phyloP scores from a whole-genome alignment of 2,329 filamentous ascomycete species.

The Lecanoromycetidae sp. region DNA sequence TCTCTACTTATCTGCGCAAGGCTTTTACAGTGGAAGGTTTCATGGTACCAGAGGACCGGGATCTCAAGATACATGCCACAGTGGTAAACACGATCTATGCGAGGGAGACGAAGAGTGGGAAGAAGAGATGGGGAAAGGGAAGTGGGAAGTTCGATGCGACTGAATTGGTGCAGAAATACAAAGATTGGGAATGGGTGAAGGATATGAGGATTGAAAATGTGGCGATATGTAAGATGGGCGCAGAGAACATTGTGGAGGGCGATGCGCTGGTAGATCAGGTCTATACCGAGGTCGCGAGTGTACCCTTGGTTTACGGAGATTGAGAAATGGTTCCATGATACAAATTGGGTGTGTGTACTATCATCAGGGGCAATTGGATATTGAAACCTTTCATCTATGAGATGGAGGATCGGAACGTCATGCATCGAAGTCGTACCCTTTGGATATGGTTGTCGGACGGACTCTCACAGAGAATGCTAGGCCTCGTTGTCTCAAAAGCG shows the following conservation, averaged over 20 bases:
- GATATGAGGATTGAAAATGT: conserved; percentile 56
- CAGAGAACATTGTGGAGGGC: conserved; percentile 33
- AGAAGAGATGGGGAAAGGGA: conserved; percentile 24
- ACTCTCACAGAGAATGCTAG: no score
- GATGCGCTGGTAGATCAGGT: conserved; percentile 12
- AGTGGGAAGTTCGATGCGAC: conserved; percentile 21
- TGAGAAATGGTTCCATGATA: no score
- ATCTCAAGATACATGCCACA: conserved; percentile 70
- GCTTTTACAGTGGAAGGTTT: conserved; percentile 34
- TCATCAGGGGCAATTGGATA: no score
- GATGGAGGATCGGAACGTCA: no score
- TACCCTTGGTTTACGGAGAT: conserved; percentile 4
- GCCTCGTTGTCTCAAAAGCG: no score
- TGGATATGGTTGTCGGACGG: no score
- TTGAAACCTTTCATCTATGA: no score
- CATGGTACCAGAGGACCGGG: conserved; percentile 34
- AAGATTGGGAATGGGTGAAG: conserved; percentile 58
- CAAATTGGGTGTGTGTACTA: no score
- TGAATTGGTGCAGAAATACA: conserved; percentile 41
- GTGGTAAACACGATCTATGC: conserved; percentile 77
- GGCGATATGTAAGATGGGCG: conserved; percentile 79
- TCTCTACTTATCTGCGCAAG: conserved; percentile 30
- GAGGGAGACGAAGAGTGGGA: conserved; percentile 29
- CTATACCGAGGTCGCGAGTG: conserved; percentile 14
- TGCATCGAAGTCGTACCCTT: no score